Conservation (phyloP, 352 stramenopile species). For the Pythium vanterpoolii region DNA sequence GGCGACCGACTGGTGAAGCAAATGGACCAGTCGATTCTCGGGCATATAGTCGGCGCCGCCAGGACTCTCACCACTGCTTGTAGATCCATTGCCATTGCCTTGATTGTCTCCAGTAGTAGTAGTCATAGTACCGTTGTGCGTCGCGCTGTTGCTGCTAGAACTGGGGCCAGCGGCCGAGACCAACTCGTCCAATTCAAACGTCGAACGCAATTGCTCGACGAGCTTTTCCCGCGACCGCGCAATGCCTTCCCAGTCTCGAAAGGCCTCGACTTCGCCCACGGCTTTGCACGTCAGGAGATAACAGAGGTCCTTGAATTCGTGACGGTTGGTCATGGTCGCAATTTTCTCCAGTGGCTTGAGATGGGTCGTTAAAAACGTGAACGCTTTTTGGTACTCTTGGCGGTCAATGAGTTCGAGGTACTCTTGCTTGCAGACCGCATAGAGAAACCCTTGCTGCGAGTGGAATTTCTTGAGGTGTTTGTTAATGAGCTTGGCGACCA, state of each 20-base stretch:
- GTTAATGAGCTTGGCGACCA: constrained; percentile 76
- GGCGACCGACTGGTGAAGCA: constrained; percentile 82
- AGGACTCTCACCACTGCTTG: too few species aligned
- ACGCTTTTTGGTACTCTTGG: constrained; percentile 88
- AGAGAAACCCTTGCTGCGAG: constrained; percentile 84
- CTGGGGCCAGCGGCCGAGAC: constrained; percentile 25
- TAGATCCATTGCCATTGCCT: constrained; percentile 3
- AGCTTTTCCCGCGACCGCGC: constrained; percentile 78
- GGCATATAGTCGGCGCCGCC: constrained; percentile 33
- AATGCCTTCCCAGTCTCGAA: constrained; percentile 84
- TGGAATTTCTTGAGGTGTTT: constrained; percentile 85
- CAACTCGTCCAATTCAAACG: constrained; percentile 76
- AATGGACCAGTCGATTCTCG: constrained; percentile 70
- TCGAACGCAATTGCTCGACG: constrained; percentile 78
- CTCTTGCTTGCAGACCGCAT: constrained; percentile 87
- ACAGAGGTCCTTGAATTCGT: constrained; percentile 88
- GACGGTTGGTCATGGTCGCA: constrained; percentile 59
- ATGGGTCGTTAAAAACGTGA: constrained; percentile 87
- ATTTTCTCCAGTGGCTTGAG: constrained; percentile 88
- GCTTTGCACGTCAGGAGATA: constrained; percentile 89
- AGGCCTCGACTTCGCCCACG: constrained; percentile 75
- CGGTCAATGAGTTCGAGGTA: constrained; percentile 87
- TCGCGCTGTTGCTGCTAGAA: not conserved
- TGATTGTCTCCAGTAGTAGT: not conserved
- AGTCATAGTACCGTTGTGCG: too few species aligned